Base-by-base conservation (phyloP, 257 asterid genomes). In the Thymus quinquecostatus region DNA sequence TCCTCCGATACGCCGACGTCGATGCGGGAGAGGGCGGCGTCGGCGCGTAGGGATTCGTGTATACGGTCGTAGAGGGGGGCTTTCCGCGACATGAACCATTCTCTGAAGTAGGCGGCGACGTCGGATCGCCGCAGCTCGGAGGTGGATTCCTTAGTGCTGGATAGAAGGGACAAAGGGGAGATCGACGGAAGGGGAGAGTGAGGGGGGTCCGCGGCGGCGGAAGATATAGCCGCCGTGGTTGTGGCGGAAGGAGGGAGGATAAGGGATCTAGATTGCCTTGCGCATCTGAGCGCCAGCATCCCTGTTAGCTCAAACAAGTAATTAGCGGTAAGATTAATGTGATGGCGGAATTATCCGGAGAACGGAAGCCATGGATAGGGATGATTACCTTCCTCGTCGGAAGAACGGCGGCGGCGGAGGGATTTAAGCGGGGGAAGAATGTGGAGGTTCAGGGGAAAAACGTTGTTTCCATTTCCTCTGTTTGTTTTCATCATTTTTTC, bases 21-120 rank as follows among this genome's bases (percentile, higher is more conserved):
- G 74, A 94, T 57, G 13, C 78, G 78, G 34, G 86, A 69, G 62
- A 89, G 82, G 2, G 87, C 82, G 1, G 80, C 69, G 66, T 88
- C 89, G 36, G 80, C 70, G 43, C 86, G 79, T 51, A 93, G 80
- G 73, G 84, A 82, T 64, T 86, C 83, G 81, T 77, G 87, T 70
- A 93, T 84, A 30, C 69, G 82, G 11, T 85, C 92, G 63, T 75
- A 76, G 3, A 80, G 56, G 1, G 92, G 94, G 55, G 71, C 61
- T 38, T 75, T 84, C 21, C 92, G 85, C 44, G 87, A 76, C 81
- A 76, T 59, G 70, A 91, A 91, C 98, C 98, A 91, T 28, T 82
- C 91, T 7, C 83, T 86, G 66, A 91, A 89, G 47, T 81, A 80
- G 21, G 66, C 14, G 11, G 79, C 79, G 33, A 79, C 65, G 55